These are phyloP conservation scores for Salix purpurea DNA, from an alignment of 345 rosid genomes.

Conservation along the genomic window DNA sequence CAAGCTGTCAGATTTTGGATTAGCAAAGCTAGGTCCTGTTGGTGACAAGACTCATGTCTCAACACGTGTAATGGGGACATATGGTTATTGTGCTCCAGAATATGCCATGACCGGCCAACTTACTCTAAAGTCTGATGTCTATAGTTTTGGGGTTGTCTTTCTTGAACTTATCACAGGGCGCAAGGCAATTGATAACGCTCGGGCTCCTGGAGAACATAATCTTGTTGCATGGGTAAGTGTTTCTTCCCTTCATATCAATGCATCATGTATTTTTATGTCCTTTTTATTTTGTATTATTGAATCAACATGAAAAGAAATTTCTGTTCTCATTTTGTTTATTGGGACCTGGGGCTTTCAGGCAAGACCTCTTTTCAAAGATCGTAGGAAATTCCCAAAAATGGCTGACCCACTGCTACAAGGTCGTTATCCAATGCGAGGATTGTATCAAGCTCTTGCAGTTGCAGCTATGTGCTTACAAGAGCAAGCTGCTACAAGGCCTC, in stretches of 20 bases:
- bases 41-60: constrained; percentile 99
- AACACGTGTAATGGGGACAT: constrained; percentile 99
- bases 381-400: constrained; percentile 93
- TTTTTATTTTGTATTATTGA: neutral
- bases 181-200: constrained; percentile 83
- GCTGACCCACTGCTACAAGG: constrained; percentile 93
- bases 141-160: constrained; percentile 97
- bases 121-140: constrained; percentile 90
- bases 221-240: constrained; percentile 91
- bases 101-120: constrained; percentile 99
- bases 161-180: constrained; percentile 95
- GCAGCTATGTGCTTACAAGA: constrained; percentile 99
- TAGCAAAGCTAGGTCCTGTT: constrained; percentile 95
- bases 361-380: constrained; percentile 90
- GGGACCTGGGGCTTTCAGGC: constrained; percentile 47
- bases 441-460: constrained; percentile 97
- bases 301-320: constrained; percentile 13
- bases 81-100: constrained; percentile 98
- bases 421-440: constrained; percentile 84
- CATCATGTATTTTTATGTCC: neutral
- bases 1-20: constrained; percentile 92
- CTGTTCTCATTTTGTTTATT: constrained; percentile 10
- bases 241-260: neutral
- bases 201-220: constrained; percentile 83
- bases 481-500: constrained; percentile 92